A percentile compares a stretch with the other conserved stretches of the same genome.
Evolutionary conservation across 2,329 filamentous ascomycete species (phyloP).

Genomic region (Thielaviopsis ethacetica): DNA sequence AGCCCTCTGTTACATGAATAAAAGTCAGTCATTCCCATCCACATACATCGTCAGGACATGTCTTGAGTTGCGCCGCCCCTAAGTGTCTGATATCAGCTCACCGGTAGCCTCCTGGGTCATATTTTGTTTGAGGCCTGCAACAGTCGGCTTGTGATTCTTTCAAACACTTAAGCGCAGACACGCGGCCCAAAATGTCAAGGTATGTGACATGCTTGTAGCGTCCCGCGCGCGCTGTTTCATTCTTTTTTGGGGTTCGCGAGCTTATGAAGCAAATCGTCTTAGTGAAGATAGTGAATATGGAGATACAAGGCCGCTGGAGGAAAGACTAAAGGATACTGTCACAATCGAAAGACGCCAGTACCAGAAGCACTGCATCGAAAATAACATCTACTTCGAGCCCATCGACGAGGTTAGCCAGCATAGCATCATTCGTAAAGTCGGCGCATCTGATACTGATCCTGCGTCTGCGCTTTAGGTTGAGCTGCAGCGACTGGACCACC

Average conservation of each 20-base stretch:
- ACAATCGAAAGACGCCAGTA: neutral
- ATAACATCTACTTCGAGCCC: slow-evolving; percentile 7
- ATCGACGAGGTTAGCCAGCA: slow-evolving; percentile 3
- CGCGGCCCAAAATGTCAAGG: too few relatives aligned
- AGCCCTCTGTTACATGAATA: neutral
- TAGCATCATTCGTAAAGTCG: too few relatives aligned
- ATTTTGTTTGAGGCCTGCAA: too few relatives aligned
- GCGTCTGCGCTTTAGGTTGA: neutral
- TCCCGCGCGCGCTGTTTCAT: too few relatives aligned
- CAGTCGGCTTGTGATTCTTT: too few relatives aligned
- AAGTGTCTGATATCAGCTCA: too few relatives aligned
- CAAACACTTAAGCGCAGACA: too few relatives aligned
- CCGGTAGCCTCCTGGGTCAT: too few relatives aligned
- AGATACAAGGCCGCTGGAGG: neutral
- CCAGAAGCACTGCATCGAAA: neutral
- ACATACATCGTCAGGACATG: neutral
- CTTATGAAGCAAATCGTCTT: neutral
- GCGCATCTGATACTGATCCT: neutral
- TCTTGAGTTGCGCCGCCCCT: neutral
- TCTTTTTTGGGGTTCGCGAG: neutral
- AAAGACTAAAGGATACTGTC: neutral
- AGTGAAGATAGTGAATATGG: neutral
- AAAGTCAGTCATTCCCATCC: neutral
- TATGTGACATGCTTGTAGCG: too few relatives aligned
- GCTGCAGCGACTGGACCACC: neutral